A percentile compares a stretch with the other conserved stretches of the same genome.
These are phyloP conservation scores for Oidium heveae DNA, from an alignment of 2,329 filamentous ascomycete genomes.

Conservation along the genomic window DNA sequence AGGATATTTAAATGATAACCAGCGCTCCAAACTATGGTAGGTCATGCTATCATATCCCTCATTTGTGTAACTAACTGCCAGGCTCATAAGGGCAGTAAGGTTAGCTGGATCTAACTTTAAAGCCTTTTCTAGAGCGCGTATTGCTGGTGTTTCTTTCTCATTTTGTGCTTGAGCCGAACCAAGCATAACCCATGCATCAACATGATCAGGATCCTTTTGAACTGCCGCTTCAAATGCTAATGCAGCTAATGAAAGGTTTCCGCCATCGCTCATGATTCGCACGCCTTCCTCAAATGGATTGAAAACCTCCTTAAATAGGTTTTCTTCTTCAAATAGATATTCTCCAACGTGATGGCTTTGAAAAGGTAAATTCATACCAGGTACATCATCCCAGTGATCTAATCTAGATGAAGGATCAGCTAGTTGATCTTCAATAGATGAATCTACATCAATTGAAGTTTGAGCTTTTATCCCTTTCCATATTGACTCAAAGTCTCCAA, in stretches of 20 bases:
- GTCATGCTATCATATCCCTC: conserved; percentile 95
- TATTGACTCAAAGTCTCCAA: conserved; percentile 73
- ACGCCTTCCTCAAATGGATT: conserved; percentile 87
- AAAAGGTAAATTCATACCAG: conserved; percentile 36
- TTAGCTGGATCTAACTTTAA: conserved; percentile 72
- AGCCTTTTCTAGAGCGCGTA: conserved; percentile 77
- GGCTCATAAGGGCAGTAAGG: conserved; percentile 71
- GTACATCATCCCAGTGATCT: conserved; percentile 43
- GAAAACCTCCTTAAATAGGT: conserved; percentile 55
- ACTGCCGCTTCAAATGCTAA: conserved; percentile 90
- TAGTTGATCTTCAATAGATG: conserved; percentile 38
- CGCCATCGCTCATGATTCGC: conserved; percentile 77
- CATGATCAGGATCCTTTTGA: conserved; percentile 66
- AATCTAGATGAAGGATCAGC: conserved; percentile 46
- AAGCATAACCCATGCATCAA: conserved; percentile 81
- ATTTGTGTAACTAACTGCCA: conserved; percentile 94
- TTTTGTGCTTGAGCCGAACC: conserved; percentile 91
- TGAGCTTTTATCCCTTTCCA: conserved; percentile 65
- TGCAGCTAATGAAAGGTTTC: conserved; percentile 79
- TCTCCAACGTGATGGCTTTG: conserved; percentile 59
- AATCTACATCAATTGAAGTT: conserved; percentile 40
- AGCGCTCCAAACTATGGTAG: conserved; percentile 86
- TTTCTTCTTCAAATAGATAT: conserved; percentile 89
- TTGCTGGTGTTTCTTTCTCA: conserved; percentile 91
- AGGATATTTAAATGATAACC: conserved; percentile 90